These are phyloP conservation scores for Tetratostichococcus sp. DNA, from an alignment of 139 green algal species.

Conservation along the genomic window DNA sequence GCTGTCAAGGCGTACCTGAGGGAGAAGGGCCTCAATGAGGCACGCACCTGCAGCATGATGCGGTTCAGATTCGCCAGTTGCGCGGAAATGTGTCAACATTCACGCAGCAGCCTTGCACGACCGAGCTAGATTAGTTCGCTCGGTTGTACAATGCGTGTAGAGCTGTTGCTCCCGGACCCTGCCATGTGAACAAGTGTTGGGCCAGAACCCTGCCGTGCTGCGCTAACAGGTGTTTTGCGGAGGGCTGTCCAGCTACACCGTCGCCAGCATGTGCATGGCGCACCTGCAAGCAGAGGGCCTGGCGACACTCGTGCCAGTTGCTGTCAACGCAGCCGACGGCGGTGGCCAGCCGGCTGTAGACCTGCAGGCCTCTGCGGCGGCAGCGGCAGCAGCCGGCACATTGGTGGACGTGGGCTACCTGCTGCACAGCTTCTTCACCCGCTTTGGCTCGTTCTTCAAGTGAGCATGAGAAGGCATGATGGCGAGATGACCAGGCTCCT, in stretches of 20 bases:
- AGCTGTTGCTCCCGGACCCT: too few species aligned
- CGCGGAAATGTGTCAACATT: too few species aligned
- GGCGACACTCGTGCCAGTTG: not conserved
- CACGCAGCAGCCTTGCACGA: too few species aligned
- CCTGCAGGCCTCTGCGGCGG: not conserved
- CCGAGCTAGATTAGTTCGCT: too few species aligned
- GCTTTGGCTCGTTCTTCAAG: conserved; percentile 44
- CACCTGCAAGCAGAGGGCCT: conserved; percentile 58
- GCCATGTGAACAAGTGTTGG: too few species aligned
- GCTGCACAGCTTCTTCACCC: conserved; percentile 53
- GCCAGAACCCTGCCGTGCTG: not conserved
- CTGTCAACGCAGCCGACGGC: not conserved
- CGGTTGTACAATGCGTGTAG: too few species aligned
- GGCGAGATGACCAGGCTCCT: too few species aligned
- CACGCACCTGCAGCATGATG: not conserved
- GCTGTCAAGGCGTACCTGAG: conserved; percentile 61
- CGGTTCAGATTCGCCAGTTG: too few species aligned
- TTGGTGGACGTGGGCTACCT: conserved; percentile 54
- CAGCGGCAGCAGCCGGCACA: not conserved
- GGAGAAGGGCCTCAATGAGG: conserved; percentile 66
- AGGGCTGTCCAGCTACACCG: conserved; percentile 64
- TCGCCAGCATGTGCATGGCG: conserved; percentile 67
- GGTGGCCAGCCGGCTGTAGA: not conserved
- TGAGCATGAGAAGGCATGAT: not conserved
- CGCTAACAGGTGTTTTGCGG: conserved; percentile 53